A percentile compares a stretch with the other conserved stretches of the same genome.
These are phyloP conservation scores for Murraya paniculata DNA, from an alignment of 345 rosid species.

Conservation along the genomic window DNA sequence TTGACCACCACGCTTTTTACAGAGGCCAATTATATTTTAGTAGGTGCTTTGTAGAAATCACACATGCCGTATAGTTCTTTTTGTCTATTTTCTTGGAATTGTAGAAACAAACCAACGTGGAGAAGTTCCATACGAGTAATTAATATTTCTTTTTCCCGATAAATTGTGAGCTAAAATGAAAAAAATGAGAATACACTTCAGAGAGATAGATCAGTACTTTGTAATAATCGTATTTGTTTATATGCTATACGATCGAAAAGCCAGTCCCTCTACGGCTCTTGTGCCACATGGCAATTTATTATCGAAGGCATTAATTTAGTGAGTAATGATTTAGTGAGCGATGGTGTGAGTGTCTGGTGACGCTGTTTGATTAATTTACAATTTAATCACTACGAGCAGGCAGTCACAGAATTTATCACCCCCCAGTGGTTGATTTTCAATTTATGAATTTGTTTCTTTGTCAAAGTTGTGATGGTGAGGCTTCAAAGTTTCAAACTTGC, in stretches of 20 bases:
- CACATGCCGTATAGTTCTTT: conserved; percentile 17
- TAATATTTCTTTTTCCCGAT: neutral
- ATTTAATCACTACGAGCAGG: too few species aligned
- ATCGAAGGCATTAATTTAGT: too few species aligned
- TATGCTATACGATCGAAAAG: neutral
- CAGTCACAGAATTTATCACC: too few species aligned
- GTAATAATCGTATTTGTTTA: neutral
- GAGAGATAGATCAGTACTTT: neutral
- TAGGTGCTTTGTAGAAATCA: neutral
- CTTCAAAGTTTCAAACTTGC: neutral
- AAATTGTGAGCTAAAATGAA: conserved; percentile 7
- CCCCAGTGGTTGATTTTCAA: too few species aligned
- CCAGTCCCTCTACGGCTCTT: neutral
- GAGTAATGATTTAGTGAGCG: too few species aligned
- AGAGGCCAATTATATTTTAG: neutral
- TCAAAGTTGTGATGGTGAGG: neutral
- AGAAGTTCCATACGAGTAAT: conserved; percentile 10
- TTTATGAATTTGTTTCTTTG: too few species aligned
- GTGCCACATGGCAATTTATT: neutral
- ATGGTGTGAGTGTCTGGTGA: too few species aligned
- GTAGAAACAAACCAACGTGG: conserved; percentile 17
- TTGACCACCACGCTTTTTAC: neutral
- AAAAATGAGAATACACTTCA: neutral
- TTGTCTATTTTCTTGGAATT: conserved; percentile 6
- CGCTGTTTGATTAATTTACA: too few species aligned